A percentile compares a stretch with the other conserved stretches of the same genome.
Evolutionary conservation across 1,284 basidiomycete genomes (phyloP).

Genomic region (Polyporus tsugae): DNA sequence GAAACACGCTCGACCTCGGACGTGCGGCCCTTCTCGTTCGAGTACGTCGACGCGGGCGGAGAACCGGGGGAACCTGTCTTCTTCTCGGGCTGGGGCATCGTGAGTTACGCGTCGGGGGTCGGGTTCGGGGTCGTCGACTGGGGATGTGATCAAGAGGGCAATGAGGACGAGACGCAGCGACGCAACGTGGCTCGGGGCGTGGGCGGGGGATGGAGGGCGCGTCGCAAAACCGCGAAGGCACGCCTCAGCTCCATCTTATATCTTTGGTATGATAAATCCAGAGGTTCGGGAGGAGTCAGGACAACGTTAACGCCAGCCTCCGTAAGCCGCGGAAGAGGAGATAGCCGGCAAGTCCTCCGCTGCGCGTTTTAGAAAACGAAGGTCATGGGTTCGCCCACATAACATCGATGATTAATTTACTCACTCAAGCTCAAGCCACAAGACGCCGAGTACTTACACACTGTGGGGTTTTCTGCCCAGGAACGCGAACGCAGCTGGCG

Average conservation of each 20-base stretch:
- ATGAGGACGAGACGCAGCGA: neutral
- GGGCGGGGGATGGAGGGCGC: neutral
- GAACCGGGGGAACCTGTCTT: slow-evolving; percentile 3
- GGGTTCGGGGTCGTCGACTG: neutral
- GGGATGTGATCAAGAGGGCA: neutral
- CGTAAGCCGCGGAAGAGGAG: slow-evolving; percentile 17
- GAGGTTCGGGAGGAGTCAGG: neutral
- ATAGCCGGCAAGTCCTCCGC: slow-evolving; percentile 14
- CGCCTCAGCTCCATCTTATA: neutral
- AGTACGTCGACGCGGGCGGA: slow-evolving; percentile 28
- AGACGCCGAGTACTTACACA: neutral
- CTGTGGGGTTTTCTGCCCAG: neutral
- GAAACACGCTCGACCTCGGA: slow-evolving; percentile 31
- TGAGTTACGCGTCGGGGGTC: neutral
- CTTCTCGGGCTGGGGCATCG: slow-evolving; percentile 25
- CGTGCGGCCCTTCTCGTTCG: slow-evolving; percentile 38
- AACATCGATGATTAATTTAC: neutral
- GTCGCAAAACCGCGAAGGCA: neutral
- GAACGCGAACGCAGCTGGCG: neutral
- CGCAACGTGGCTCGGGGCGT: neutral
- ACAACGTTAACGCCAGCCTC: neutral
- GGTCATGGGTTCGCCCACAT: slow-evolving; percentile 29
- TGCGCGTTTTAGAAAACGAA: slow-evolving; percentile 1
- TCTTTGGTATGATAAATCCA: neutral
- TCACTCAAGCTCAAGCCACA: slow-evolving; percentile 2